These are phyloP conservation scores for Trichosporon asahii DNA, from an alignment of 1,284 basidiomycete genomes.

Conservation along the genomic window DNA sequence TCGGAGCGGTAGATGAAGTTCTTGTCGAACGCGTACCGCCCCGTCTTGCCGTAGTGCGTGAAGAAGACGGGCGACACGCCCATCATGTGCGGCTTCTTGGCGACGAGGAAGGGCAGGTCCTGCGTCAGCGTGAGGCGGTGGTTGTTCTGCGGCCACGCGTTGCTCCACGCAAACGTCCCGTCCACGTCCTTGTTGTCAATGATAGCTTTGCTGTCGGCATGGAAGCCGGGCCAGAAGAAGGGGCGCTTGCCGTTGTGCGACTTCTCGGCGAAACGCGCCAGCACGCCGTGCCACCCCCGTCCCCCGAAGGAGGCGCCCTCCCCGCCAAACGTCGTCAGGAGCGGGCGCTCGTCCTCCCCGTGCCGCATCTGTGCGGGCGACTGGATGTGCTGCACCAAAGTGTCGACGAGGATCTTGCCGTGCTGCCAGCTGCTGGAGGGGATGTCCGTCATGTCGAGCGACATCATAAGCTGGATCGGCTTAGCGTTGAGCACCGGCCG, in stretches of 20 bases:
- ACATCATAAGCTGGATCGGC: conserved; percentile 41
- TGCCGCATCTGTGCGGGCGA: conserved; percentile 24
- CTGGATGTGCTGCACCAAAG: conserved; percentile 25
- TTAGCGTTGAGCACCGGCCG: not conserved
- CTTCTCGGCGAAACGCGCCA: conserved; percentile 27
- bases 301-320: conserved; percentile 37
- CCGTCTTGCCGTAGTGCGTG: conserved; percentile 41
- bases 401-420: conserved; percentile 25
- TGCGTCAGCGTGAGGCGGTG: conserved; percentile 30
- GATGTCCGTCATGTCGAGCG: conserved; percentile 50
- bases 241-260: conserved; percentile 36
- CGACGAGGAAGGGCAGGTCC: conserved; percentile 39
- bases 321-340: conserved; percentile 48
- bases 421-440: conserved; percentile 28
- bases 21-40: conserved; percentile 51
- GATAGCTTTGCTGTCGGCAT: conserved; percentile 43
- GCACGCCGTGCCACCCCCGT: conserved; percentile 40
- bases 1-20: conserved; percentile 53
- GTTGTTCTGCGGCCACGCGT: conserved; percentile 45
- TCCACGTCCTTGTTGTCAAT: conserved; percentile 37
- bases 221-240: conserved; percentile 51
- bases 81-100: conserved; percentile 60
- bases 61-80: conserved; percentile 54
- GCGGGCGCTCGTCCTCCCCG: conserved; percentile 22
- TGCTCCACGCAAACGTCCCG: conserved; percentile 49